phyloP scores from a whole-genome alignment of 371 early-diverging fungal genomes.

The Gilbertella persicaria region DNA sequence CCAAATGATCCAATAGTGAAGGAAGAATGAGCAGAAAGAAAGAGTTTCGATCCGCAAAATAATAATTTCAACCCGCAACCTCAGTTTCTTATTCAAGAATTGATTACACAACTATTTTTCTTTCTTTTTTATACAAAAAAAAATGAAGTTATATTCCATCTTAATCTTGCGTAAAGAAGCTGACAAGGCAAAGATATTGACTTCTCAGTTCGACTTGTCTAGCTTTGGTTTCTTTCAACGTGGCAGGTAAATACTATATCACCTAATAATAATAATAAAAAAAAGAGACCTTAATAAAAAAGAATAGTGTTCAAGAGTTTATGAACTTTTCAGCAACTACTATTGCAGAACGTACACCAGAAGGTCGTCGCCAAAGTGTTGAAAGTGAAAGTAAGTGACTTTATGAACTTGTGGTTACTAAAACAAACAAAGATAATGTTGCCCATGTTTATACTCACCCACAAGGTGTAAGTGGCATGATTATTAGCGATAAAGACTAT shows the following conservation, averaged over 20 bases:
- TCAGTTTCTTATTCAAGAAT: too few species aligned
- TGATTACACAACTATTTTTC: too few species aligned
- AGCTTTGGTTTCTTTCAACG: constrained; percentile 91
- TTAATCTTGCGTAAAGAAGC: constrained; percentile 51
- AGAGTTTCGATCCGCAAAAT: too few species aligned
- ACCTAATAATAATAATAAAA: too few species aligned
- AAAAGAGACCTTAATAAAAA: background rate
- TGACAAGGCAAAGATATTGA: constrained; percentile 54
- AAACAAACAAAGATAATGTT: constrained; percentile 88
- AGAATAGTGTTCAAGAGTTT: constrained; percentile 82
- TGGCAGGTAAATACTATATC: constrained; percentile 57
- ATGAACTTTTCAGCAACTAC: constrained; percentile 87
- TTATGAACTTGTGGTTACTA: background rate
- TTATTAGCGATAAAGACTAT: constrained; percentile 90
- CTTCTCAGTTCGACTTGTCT: constrained; percentile 74
- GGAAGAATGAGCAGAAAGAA: too few species aligned
- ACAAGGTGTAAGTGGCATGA: constrained; percentile 76
- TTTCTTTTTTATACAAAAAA: constrained; percentile 7
- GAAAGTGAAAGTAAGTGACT: constrained; percentile 75
- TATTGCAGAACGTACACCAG: constrained; percentile 82
- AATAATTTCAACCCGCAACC: too few species aligned
- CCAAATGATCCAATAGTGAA: too few species aligned
- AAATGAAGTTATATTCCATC: constrained; percentile 63
- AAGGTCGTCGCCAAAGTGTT: constrained; percentile 84
- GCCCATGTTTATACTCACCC: constrained; percentile 80